phyloP scores from a whole-genome alignment of 2,329 filamentous ascomycete genomes.

The Fonsecaea nubica region DNA sequence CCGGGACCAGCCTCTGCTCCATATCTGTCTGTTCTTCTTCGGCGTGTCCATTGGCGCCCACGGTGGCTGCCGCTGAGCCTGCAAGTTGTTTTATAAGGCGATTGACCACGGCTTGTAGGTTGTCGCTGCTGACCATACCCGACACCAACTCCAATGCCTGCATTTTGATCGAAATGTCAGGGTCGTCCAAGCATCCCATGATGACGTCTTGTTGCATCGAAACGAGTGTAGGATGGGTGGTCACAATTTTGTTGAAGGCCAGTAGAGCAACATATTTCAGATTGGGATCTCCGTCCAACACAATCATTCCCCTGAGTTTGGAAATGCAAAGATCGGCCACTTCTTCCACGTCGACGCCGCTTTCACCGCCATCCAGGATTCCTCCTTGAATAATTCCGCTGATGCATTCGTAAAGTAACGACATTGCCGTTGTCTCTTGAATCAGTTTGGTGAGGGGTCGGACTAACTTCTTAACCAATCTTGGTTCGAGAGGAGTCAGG shows the following conservation, averaged over 20 bases:
- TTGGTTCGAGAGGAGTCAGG: slow-evolving; percentile 87
- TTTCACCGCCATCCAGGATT: slow-evolving; percentile 82
- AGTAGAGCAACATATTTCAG: slow-evolving; percentile 96
- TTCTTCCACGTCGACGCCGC: slow-evolving; percentile 82
- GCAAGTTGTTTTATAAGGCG: slow-evolving; percentile 83
- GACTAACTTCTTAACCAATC: slow-evolving; percentile 86
- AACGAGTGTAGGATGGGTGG: slow-evolving; percentile 85
- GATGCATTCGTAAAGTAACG: slow-evolving; percentile 96
- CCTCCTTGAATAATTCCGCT: slow-evolving; percentile 98
- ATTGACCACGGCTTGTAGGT: slow-evolving; percentile 81
- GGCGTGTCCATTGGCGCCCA: slow-evolving; percentile 46
- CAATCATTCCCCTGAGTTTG: slow-evolving; percentile 92
- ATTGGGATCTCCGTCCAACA: slow-evolving; percentile 91
- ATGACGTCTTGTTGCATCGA: slow-evolving; percentile 95
- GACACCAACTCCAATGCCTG: slow-evolving; percentile 90
- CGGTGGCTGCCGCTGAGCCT: slow-evolving; percentile 64
- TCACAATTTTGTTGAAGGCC: slow-evolving; percentile 93
- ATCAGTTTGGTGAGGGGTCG: slow-evolving; percentile 92
- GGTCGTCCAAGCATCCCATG: slow-evolving; percentile 91
- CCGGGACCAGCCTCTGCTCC: slow-evolving; percentile 62
- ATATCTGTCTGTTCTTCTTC: slow-evolving; percentile 57
- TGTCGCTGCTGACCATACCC: slow-evolving; percentile 90
- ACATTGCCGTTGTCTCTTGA: slow-evolving; percentile 94
- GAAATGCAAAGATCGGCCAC: slow-evolving; percentile 90
- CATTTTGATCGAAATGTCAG: slow-evolving; percentile 93